Percentiles rank a stretch among this genome's conserved stretches.
Evolutionary conservation across 208 protist genomes (phyloP).

Genomic region (Chromosphaera perkinsii): DNA sequence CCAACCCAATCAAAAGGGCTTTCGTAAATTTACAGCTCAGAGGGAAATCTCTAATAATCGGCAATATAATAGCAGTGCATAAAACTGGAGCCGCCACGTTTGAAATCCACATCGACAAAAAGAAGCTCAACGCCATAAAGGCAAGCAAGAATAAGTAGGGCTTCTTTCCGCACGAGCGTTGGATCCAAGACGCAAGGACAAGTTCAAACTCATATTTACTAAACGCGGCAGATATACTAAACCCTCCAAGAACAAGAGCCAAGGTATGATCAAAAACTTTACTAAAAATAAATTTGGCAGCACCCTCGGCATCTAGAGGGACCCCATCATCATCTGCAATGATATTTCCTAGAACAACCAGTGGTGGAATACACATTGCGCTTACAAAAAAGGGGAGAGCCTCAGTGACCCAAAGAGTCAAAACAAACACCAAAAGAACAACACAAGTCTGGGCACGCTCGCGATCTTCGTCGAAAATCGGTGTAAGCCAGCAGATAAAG

Average conservation of each 20-base stretch:
- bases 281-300: slow-evolving; percentile 9
- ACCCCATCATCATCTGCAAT: too few species aligned
- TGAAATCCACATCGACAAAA: slow-evolving; percentile 55
- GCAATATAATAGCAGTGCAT: slow-evolving; percentile 73
- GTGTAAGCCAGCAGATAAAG: too few species aligned
- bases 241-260: slow-evolving; percentile 79
- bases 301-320: neutral
- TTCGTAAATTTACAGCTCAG: slow-evolving; percentile 63
- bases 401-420: slow-evolving; percentile 41
- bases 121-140: slow-evolving; percentile 72
- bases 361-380: neutral
- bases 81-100: slow-evolving; percentile 76
- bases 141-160: slow-evolving; percentile 73
- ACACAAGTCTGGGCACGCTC: too few species aligned
- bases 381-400: slow-evolving; percentile 22
- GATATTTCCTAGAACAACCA: neutral
- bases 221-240: slow-evolving; percentile 77
- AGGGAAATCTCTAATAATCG: slow-evolving; percentile 74
- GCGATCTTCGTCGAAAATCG: too few species aligned
- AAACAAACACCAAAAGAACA: too few species aligned
- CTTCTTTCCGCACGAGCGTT: slow-evolving; percentile 65
- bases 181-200: slow-evolving; percentile 67
- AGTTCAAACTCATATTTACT: slow-evolving; percentile 73
- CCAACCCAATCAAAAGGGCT: slow-evolving; percentile 76
- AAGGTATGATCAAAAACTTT: slow-evolving; percentile 24